Evolutionary conservation across 176 grass and related monocot species (phyloP), one percentile per base, ranked within the genome.

Genomic region (Oryza glumipatula): DNA sequence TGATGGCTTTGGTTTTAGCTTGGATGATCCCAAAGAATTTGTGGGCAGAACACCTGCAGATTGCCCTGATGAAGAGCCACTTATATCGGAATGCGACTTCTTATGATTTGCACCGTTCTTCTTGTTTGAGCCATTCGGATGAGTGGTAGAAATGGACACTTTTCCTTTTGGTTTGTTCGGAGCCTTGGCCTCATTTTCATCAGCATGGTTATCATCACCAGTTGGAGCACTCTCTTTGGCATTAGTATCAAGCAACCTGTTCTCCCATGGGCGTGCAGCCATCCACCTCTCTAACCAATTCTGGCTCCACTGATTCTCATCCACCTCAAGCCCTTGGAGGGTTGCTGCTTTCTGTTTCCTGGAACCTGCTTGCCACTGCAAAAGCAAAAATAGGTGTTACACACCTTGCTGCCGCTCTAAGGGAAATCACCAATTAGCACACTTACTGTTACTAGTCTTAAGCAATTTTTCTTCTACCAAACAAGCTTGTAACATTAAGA

Each of bases 241-340:
- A 85, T 78, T 99, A 24, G 67, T 79, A 26, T 99, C 96, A 7
- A 99, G 89, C 58, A 91, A 79, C 65, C 93, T 87, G 76, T 96
- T 96, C 81, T 99, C 96, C 96, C 96, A 99, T 5, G 96, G 93
- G 24, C 91, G 89, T 67, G 92, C 93, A 33, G 96, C 96, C 96
- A 99, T 96, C 96, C 96, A 99, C 80, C 96, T 89, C 78, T 99
- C 96, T 36, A 99, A 73, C 94, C 94, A 99, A 73, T 89, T 94
- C 76, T 78, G 90, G 3, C 91, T 91, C 93, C 96, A 99, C 64
- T 88, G 94, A 69, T 91, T 90, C 61, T 94, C 89, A 26, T 92
- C 94, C 44, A 77, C 80, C 35, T 79, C 88, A 77, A 82, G 74
- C 35, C 89, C 91, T 92, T 85, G 76, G 72, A 85, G 48, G 39